phyloP scores from a whole-genome alignment of 441 rosid species.

The Populus hybrid region DNA sequence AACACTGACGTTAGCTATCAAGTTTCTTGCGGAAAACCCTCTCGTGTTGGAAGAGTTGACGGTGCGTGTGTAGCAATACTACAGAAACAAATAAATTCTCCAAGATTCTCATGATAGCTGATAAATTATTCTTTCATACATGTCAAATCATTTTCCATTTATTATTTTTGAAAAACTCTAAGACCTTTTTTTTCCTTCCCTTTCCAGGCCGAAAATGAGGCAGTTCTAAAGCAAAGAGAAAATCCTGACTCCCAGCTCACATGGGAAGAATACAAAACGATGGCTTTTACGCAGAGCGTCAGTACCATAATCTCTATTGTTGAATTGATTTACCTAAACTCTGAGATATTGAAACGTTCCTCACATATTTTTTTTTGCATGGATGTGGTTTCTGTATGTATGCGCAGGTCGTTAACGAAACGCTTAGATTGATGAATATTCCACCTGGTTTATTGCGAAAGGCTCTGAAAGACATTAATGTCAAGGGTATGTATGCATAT shows the following conservation, averaged over 20 bases:
- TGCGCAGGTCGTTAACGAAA: slow-evolving; percentile 31
- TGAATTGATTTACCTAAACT: not conserved
- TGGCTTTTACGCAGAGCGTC: slow-evolving; percentile 39
- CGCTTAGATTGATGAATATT: slow-evolving; percentile 25
- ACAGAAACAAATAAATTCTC: not conserved
- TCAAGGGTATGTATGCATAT: slow-evolving; percentile 16
- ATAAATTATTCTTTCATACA: not conserved
- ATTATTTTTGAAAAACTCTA: no score
- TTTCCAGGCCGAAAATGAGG: slow-evolving; percentile 34
- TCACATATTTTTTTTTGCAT: not conserved
- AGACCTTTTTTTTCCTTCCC: no score
- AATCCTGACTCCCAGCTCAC: slow-evolving; percentile 16
- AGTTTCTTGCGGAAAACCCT: slow-evolving; percentile 29
- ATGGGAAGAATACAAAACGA: slow-evolving; percentile 43
- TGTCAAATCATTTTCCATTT: not conserved
- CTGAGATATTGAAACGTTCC: not conserved
- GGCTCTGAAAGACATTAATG: slow-evolving; percentile 21
- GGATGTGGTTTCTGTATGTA: no score
- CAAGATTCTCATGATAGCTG: not conserved
- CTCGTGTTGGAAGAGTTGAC: slow-evolving; percentile 23
- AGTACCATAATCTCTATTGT: not conserved
- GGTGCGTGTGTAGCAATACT: slow-evolving; percentile 11
- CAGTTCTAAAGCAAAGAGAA: slow-evolving; percentile 18
- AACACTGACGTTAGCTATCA: slow-evolving; percentile 19
- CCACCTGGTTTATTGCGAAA: slow-evolving; percentile 27